Percentiles rank a stretch among this genome's conserved stretches.
Conservation (phyloP, 805 yeast species). For the Trichomonascus vanleenenianus region DNA sequence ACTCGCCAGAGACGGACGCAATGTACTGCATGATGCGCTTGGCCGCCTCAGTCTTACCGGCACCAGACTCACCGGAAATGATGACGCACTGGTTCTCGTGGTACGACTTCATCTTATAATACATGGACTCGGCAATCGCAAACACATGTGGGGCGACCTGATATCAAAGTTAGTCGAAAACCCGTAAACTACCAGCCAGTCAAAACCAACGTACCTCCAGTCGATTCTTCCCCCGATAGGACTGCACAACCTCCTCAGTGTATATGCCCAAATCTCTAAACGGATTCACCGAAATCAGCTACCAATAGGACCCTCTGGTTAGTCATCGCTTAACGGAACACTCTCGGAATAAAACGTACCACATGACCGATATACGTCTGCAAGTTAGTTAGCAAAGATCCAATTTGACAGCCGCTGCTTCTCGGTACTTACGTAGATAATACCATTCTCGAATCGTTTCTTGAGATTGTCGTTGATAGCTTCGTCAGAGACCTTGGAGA, state of each 20-base stretch:
- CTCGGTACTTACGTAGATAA: conserved; percentile 47
- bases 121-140: conserved; percentile 97
- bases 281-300: conserved; percentile 88
- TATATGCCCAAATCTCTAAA: conserved; percentile 94
- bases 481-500: conserved; percentile 84
- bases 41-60: conserved; percentile 97
- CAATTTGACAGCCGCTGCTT: conserved; percentile 3
- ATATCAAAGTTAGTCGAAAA: neutral
- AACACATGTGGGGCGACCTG: conserved; percentile 97
- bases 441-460: conserved; percentile 80
- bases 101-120: conserved; percentile 88
- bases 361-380: conserved; percentile 32
- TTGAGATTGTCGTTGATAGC: conserved; percentile 86
- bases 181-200: too few relatives aligned
- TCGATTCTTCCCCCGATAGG: conserved; percentile 86
- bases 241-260: conserved; percentile 64
- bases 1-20: conserved; percentile 71
- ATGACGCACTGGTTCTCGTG: conserved; percentile 95
- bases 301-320: conserved; percentile 46
- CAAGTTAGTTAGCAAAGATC: neutral
- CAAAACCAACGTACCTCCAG: conserved; percentile 67
- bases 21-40: conserved; percentile 96
- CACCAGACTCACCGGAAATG: conserved; percentile 96
- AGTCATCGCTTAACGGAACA: neutral
- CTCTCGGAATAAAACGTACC: conserved; percentile 17